Base-by-base conservation (phyloP, 345 rosid genomes). In the Euphorbia peplus region DNA sequence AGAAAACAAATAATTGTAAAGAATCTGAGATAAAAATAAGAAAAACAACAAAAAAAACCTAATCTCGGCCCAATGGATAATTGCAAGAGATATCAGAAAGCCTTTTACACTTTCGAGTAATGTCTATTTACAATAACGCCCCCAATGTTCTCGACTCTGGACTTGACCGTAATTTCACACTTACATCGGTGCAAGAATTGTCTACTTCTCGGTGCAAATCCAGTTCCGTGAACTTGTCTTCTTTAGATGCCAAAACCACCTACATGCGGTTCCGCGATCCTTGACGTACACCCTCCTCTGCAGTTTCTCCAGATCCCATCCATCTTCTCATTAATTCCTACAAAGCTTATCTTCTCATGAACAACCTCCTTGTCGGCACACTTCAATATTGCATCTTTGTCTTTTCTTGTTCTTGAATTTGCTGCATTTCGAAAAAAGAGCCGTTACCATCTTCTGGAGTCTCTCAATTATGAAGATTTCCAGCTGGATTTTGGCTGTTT, bases 381-480 rank as follows among this genome's bases (percentile, higher is more conserved):
- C 53, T 60, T 71, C n/a, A 59, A 28, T 67, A 25, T n/a, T 29
- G 22, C 26, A 15, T 19, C 73, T n/a, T n/a, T n/a, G n/a, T n/a
- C n/a, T n/a, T n/a, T n/a, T n/a, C n/a, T n/a, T 65, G 70, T 26
- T 10, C 24, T 21, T 64, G 62, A 51, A 83, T 41, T 41, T 59
- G 66, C 75, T 57, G 71, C 83, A 69, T 78, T 81, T 35, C 75
- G 69, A 8, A 50, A 51, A 74, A 78, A 80, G 11, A 60, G 47
- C 44, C 44, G 10, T 41, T 12, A 70, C 71, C 69, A 76, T 82
- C 77, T 69, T 29, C 63, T 50, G 52, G 7, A 52, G 16, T 75
- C 70, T 54, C 18, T 71, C 26, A 70, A 64, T 70, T 22, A 90
- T 90, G 97, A 87, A 77, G 78, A 76, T 81, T 79, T 70, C 82